Evolutionary conservation across 495 filamentous ascomycete genomes (phyloP).

Genomic region (Hypoxylon rickii): DNA sequence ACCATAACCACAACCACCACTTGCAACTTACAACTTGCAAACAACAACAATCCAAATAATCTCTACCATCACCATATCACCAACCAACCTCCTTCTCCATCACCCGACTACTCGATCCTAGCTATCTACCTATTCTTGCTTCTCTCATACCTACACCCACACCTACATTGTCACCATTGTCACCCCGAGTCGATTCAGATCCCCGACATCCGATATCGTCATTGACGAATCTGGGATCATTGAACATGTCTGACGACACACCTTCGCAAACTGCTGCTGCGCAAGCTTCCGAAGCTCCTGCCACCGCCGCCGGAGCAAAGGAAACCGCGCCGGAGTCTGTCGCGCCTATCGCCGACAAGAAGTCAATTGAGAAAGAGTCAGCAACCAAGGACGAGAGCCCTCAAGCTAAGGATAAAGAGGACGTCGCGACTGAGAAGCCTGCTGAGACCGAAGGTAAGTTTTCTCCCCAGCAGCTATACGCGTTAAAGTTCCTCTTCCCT

Average conservation of each 20-base stretch:
- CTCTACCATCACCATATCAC: no score
- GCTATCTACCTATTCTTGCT: neutral
- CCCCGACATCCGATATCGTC: conserved; percentile 3
- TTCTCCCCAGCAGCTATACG: conserved; percentile 5
- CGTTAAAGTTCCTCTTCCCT: conserved; percentile 12
- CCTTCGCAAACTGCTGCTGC: conserved; percentile 33
- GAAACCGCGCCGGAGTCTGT: conserved; percentile 24
- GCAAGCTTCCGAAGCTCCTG: conserved; percentile 24
- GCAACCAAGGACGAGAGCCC: conserved; percentile 14
- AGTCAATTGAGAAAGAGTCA: conserved; percentile 28
- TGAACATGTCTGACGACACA: conserved; percentile 39
- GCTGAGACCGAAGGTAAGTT: conserved; percentile 37
- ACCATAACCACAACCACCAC: no score
- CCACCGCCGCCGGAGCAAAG: conserved; percentile 13
- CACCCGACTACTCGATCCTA: no score
- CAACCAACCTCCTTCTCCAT: neutral
- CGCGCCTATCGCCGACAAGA: conserved; percentile 33
- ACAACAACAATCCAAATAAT: no score
- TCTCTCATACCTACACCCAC: neutral
- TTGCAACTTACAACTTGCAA: no score
- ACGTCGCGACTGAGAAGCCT: conserved; percentile 29
- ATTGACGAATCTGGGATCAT: conserved; percentile 1
- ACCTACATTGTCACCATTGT: conserved; percentile 20
- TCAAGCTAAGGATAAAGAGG: conserved; percentile 21
- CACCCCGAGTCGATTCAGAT: neutral